phyloP scores from a whole-genome alignment of 1,139 yeast genomes.

The Saccharomyces hybrid region DNA sequence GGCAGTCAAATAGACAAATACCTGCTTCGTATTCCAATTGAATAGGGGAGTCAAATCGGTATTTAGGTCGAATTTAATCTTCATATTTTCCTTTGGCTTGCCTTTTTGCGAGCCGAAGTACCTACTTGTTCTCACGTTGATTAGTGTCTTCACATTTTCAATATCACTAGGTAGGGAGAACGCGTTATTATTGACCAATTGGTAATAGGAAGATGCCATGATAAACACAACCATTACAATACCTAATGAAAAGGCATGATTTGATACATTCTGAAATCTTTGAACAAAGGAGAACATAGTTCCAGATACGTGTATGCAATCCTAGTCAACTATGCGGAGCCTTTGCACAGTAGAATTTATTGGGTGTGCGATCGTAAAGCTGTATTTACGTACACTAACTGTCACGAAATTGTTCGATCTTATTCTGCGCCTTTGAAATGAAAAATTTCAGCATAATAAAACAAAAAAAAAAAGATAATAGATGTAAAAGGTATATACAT shows the following conservation, averaged over 20 bases:
- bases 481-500: background rate
- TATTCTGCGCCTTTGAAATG: background rate
- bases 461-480: background rate
- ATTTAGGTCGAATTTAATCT: slow-evolving; percentile 62
- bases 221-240: slow-evolving; percentile 42
- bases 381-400: background rate
- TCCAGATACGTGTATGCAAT: background rate
- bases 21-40: slow-evolving; percentile 96
- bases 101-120: slow-evolving; percentile 65
- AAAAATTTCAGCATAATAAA: background rate
- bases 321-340: background rate
- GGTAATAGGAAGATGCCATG: slow-evolving; percentile 42
- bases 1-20: slow-evolving; percentile 82
- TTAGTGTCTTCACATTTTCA: slow-evolving; percentile 35
- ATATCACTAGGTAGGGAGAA: slow-evolving; percentile 40
- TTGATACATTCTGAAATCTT: slow-evolving; percentile 48
- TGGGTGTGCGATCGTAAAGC: background rate
- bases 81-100: slow-evolving; percentile 73
- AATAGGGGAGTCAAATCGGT: slow-evolving; percentile 66
- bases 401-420: background rate
- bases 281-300: slow-evolving; percentile 40
- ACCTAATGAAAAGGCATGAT: slow-evolving; percentile 49
- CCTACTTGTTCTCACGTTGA: slow-evolving; percentile 53
- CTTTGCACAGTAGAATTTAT: background rate
- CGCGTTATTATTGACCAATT: slow-evolving; percentile 41